These are phyloP conservation scores for Ustilago trichophora DNA, from an alignment of 1,284 basidiomycete genomes.

Conservation along the genomic window DNA sequence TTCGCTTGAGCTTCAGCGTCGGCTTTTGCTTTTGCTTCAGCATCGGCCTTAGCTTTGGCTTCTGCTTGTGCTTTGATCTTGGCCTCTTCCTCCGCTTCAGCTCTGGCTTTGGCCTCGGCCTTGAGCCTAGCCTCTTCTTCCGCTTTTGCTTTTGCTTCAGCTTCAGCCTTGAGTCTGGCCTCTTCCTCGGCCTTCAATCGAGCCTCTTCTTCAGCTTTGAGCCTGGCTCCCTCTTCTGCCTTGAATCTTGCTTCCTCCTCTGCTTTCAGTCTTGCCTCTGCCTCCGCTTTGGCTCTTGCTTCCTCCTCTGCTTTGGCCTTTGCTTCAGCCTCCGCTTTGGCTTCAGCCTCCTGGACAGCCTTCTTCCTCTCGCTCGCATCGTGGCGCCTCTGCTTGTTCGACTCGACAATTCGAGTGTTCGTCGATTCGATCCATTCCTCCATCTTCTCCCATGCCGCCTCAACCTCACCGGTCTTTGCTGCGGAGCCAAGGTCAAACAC, in stretches of 20 bases:
- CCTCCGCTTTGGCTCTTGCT: conserved; percentile 2
- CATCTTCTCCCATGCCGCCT: not conserved
- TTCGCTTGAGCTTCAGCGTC: conserved; percentile 1
- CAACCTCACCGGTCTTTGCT: not conserved
- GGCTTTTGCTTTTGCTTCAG: not conserved
- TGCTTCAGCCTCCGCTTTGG: not conserved
- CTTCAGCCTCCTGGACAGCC: conserved; percentile 1
- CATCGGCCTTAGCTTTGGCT: not conserved
- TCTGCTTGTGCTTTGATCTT: conserved; percentile 1
- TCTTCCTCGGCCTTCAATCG: not conserved
- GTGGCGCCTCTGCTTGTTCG: not conserved
- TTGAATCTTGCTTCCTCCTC: conserved; percentile 5
- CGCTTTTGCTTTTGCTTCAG: not conserved
- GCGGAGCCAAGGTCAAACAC: conserved; percentile 6
- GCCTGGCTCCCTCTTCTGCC: conserved; percentile 3
- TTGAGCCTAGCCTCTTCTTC: conserved; percentile 1
- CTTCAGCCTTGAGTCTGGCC: not conserved
- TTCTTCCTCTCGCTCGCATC: conserved; percentile 9
- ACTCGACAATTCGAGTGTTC: not conserved
- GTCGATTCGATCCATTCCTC: conserved; percentile 9
- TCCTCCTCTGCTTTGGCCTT: conserved; percentile 2
- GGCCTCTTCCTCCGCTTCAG: conserved; percentile 1
- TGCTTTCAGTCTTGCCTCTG: not conserved
- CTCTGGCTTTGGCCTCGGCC: conserved; percentile 7
- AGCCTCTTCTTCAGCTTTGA: conserved; percentile 2